Evolutionary conservation across 2,329 filamentous ascomycete genomes (phyloP), one percentile per base, ranked within the genome.

Genomic region (Apiospora arundinis): DNA sequence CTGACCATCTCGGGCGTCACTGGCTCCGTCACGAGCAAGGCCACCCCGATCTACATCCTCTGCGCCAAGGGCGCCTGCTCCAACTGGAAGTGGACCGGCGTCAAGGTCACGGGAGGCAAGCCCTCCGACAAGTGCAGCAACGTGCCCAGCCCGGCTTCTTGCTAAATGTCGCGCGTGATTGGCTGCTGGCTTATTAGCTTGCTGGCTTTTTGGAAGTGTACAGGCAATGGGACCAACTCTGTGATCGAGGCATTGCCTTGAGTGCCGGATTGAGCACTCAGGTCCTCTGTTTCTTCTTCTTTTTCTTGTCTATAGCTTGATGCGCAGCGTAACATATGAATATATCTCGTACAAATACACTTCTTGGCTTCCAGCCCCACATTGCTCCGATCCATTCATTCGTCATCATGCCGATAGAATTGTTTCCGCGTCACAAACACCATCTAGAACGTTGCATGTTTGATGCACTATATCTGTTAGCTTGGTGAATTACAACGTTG

Each of bases 101-200:
- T 84, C 21, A 77, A 72, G 7, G 75, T 85, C 4, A 79, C 78
- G 0, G 82, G 82, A 5, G 85, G 85, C 44, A 77, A 80, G 76
- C 72, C 72, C 37, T 75, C 86, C 71, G 92, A 90, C 70, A 92
- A 83, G 48, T 88, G 86, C 90, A 89, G 93, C 70, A 94, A 78
- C 52, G 67, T 78, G 9, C 78, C 78, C 2, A 68, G 70, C 12
- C 72, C 74, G 9, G 74, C 75, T 67, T 75, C 76, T 45, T 78
- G 77, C 70, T 78, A 73, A 56, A 66, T 45, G 6, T 11, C 16
- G 28, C 4, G 9, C 14, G 18, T n/a, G 9, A 0, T 25, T 56
- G 23, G 4, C 2, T 8, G 18, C 45, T n/a, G 7, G 40, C 40
- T 23, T 52, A 6, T 8, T 4, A 4, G 48, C n/a, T 25, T 25